These are phyloP conservation scores for Sporisorium graminicola DNA, from an alignment of 1,284 basidiomycete species.

Conservation along the genomic window DNA sequence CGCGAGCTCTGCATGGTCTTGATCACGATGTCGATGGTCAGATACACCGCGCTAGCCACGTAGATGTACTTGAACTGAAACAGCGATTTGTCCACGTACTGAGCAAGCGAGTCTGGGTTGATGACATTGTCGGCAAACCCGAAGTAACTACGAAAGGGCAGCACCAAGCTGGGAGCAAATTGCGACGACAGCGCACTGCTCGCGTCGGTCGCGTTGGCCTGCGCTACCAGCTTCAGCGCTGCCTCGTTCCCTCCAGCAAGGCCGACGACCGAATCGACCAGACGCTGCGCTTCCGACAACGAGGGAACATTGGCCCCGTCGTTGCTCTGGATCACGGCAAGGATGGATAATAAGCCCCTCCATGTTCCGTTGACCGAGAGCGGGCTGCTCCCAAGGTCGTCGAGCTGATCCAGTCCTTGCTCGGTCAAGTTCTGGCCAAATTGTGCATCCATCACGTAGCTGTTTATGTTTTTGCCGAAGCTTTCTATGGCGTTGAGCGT, in stretches of 20 bases:
- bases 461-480: constrained; percentile 12
- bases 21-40: constrained; percentile 37
- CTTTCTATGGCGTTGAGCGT: constrained; percentile 29
- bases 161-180: constrained; percentile 25
- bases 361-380: constrained; percentile 23
- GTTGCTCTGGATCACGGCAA: constrained; percentile 39
- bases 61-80: constrained; percentile 54
- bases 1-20: constrained; percentile 35
- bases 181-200: constrained; percentile 19
- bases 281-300: constrained; percentile 19
- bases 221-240: constrained; percentile 10
- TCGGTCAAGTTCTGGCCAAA: constrained; percentile 17
- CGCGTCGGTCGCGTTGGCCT: constrained; percentile 10
- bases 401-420: not conserved
- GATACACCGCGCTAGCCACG: constrained; percentile 32
- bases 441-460: constrained; percentile 28
- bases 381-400: constrained; percentile 9
- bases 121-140: constrained; percentile 35
- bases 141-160: constrained; percentile 31
- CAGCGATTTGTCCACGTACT: constrained; percentile 25
- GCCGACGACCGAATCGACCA: constrained; percentile 25
- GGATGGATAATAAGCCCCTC: constrained; percentile 25
- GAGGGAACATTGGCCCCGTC: constrained; percentile 37
- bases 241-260: constrained; percentile 18
- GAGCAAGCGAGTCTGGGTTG: constrained; percentile 32